A percentile compares a stretch with the other conserved stretches of the same genome.
These are phyloP conservation scores for Elaeis oleifera DNA, from an alignment of 202 grass and related monocot species.

Conservation along the genomic window DNA sequence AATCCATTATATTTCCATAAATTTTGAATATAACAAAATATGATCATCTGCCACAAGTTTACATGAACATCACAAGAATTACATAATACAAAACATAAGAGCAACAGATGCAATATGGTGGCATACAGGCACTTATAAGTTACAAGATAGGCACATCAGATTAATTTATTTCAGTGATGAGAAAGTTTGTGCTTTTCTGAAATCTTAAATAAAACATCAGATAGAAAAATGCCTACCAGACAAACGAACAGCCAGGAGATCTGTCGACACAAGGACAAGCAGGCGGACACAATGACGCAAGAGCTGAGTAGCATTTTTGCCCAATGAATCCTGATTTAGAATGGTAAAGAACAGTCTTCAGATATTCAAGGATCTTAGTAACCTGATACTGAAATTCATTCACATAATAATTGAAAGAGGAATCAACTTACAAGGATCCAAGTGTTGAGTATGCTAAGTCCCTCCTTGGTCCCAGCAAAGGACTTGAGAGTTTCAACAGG, in stretches of 20 bases:
- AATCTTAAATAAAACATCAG: slow-evolving; percentile 16
- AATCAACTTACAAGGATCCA: slow-evolving; percentile 88
- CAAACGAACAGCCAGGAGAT: slow-evolving; percentile 81
- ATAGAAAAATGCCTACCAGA: slow-evolving; percentile 51
- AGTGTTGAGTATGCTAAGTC: slow-evolving; percentile 64
- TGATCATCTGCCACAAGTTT: too few relatives aligned
- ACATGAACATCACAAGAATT: too few relatives aligned
- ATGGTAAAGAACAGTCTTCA: slow-evolving; percentile 16
- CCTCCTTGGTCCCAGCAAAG: slow-evolving; percentile 93
- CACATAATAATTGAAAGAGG: slow-evolving; percentile 23
- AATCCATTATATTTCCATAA: too few relatives aligned
- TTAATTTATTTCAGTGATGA: too few relatives aligned
- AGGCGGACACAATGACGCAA: slow-evolving; percentile 89
- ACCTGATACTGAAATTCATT: slow-evolving; percentile 14
- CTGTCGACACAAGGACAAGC: slow-evolving; percentile 83
- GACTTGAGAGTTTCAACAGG: slow-evolving; percentile 62
- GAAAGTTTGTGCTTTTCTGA: too few relatives aligned
- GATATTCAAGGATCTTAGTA: not conserved
- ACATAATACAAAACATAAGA: too few relatives aligned
- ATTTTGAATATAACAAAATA: too few relatives aligned
- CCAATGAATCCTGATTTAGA: slow-evolving; percentile 69
- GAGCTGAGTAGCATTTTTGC: slow-evolving; percentile 93
- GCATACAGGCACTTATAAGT: too few relatives aligned
- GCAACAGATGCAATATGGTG: too few relatives aligned
- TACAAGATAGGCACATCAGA: too few relatives aligned